Evolutionary conservation across 495 filamentous ascomycete species (phyloP).

Genomic region (Massariosphaeria phaeospora): DNA sequence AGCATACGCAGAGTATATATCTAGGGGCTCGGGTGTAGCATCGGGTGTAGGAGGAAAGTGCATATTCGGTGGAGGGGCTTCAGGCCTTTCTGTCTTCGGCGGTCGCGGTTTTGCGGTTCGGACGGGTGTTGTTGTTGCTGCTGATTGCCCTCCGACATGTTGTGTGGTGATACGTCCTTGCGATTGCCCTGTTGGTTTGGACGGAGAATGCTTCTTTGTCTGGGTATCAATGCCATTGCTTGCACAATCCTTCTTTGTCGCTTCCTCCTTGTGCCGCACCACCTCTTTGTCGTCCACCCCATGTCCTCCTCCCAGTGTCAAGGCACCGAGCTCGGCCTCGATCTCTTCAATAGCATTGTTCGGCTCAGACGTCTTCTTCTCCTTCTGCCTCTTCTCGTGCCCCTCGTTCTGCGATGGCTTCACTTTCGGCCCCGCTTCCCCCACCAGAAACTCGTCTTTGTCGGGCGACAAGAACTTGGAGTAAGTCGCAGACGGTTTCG

Average conservation of each 20-base stretch:
- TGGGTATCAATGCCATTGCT: too few relatives aligned
- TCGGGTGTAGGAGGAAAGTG: slow-evolving; percentile 3
- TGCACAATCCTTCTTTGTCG: not conserved
- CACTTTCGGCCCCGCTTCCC: not conserved
- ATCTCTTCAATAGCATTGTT: not conserved
- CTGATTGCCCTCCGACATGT: too few relatives aligned
- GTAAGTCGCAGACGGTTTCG: slow-evolving; percentile 15
- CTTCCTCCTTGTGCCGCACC: not conserved
- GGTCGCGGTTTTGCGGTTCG: not conserved
- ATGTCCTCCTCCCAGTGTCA: not conserved
- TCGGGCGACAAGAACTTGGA: slow-evolving; percentile 21
- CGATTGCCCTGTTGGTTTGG: not conserved
- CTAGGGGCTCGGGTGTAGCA: not conserved
- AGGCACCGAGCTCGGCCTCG: slow-evolving; percentile 4
- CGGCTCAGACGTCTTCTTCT: not conserved
- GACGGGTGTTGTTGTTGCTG: too few relatives aligned
- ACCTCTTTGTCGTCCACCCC: not conserved
- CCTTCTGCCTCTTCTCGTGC: not conserved
- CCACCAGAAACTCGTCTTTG: slow-evolving; percentile 4
- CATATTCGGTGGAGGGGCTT: not conserved
- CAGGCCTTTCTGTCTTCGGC: not conserved
- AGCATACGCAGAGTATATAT: slow-evolving; percentile 16
- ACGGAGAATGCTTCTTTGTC: too few relatives aligned
- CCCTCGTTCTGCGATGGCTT: not conserved
- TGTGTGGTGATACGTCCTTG: not conserved